Base-by-base conservation (phyloP, 2,329 filamentous ascomycete genomes). In the Neonectria ditissima region DNA sequence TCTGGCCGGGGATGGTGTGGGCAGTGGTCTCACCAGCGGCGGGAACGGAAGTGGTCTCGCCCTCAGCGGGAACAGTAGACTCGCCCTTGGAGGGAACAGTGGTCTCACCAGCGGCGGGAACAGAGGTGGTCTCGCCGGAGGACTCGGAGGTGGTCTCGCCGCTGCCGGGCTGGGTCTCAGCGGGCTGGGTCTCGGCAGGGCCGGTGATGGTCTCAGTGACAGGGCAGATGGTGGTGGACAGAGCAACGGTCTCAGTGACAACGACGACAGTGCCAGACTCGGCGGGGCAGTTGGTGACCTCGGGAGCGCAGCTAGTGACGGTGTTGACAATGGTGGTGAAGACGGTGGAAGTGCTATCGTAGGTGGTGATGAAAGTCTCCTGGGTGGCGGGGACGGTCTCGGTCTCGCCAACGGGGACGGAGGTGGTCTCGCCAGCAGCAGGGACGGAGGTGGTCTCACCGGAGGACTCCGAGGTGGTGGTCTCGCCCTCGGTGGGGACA, bases 181-280 rank as follows among this genome's bases (percentile, higher is more conserved):
- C 56, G 24, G 70, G 63, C 59, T 63, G 20, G 52, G 65, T 71
- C 56, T 60, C 61, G 41, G 54, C 58, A 28, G 69, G 70, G 55
- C 58, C 66, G 39, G 69, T 65, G 45, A 58, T 34, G 39, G 84
- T 87, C 80, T 83, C 83, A n/a, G 85, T 87, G 63, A 87, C 84
- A 22, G 86, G 87, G 83, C 86, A 89, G 73, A 89, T 75, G 43
- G 87, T 90, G 66, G 88, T 90, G 54, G 84, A 86, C 52, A 88
- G 72, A 50, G 87, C 78, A 63, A 90, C 74, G 7, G 84, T 87
- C 62, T 86, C 81, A 3, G 86, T 87, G 57, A 85, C 78, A 30
- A 87, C 74, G 1, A 79, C 81, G 48, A 82, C 80, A 13, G 81
- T 82, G 57, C 76, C 71, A 30, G 80, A 73, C 50, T 78, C 75